Base-by-base conservation (phyloP, 2,329 filamentous ascomycete genomes). In the Venturia nashicola region DNA sequence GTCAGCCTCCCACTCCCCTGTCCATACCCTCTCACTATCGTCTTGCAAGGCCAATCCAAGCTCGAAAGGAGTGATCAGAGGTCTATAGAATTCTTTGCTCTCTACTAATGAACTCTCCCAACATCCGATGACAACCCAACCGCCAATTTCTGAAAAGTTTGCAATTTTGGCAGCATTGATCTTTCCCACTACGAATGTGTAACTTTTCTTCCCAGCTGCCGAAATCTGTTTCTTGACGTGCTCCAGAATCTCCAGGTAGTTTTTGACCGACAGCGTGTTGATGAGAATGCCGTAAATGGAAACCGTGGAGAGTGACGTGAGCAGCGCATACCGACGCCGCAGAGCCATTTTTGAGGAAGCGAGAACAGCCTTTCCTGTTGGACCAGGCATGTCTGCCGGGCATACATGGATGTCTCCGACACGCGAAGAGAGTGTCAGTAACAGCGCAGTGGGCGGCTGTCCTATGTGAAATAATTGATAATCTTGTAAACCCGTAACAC, bases 51-150 rank as follows among this genome's bases (percentile, higher is more conserved):
- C 90, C 59, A 96, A 78, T 62, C 86, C 86, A 64, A 97, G 78
- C 79, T 99, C 94, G 73, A 95, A 97, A 0, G 93, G 93, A n/a
- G 94, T 99, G 48, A 97, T 86, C 11, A 97, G 86, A 0, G 92
- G 91, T 69, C 86, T 84, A 82, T 87, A 97, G 72, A 96, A 96
- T 7, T 89, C 89, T 65, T 89, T 88, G 67, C 91, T 91, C 69
- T 97, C 93, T 5, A 99, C 84, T 61, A 97, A 78, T 65, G 89
- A 91, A 73, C 92, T 96, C 77, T 99, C 94, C 94, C 94, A 99
- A 76, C 94, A 99, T 2, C 94, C 93, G 11, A 99, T 90, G 0
- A 97, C 91, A 0, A 97, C 91, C 94, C 94, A 99, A 18, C 91
- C 93, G 54, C 91, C 93, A 5, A 99, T 85, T 74, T 99, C 94